Conservation (phyloP, 106 monocot genomes). For the Dactylorhiza incarnata region DNA sequence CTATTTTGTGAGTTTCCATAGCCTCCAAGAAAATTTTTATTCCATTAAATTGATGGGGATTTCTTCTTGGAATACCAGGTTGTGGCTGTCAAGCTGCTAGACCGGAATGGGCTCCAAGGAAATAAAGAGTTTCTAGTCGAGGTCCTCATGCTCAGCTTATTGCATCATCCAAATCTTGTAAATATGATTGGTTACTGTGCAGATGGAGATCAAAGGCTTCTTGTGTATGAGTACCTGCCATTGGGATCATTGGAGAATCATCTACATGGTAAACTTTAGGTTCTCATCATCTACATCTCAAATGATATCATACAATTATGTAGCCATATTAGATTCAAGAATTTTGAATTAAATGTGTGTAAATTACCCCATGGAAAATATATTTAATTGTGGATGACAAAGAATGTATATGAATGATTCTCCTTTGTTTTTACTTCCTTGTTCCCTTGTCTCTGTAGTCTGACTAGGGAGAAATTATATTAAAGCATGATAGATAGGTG, state of each 20-base stretch:
- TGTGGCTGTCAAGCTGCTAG: slow-evolving; percentile 31
- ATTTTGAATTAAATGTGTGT: not conserved
- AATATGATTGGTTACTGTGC: slow-evolving; percentile 34
- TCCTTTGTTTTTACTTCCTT: not conserved
- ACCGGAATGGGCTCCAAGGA: slow-evolving; percentile 31
- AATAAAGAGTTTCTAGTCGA: slow-evolving; percentile 33
- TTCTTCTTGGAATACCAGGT: slow-evolving; percentile 7
- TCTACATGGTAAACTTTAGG: slow-evolving; percentile 25
- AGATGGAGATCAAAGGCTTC: slow-evolving; percentile 35
- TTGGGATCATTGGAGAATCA: slow-evolving; percentile 35
- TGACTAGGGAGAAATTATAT: not conserved
- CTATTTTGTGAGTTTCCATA: not conserved
- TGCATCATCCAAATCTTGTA: slow-evolving; percentile 37
- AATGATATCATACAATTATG: not conserved
- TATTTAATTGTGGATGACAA: not conserved
- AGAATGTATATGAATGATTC: not conserved
- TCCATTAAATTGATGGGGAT: not conserved
- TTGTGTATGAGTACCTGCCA: slow-evolving; percentile 31
- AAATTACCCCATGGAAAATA: not conserved
- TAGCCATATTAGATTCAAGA: not conserved
- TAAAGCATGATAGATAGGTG: not conserved
- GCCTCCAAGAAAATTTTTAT: not conserved
- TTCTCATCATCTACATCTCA: not conserved
- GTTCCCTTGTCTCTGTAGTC: not conserved
- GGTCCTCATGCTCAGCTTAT: slow-evolving; percentile 32